These are phyloP conservation scores for Penicillium egyptiacum DNA, from an alignment of 495 filamentous ascomycete genomes.

Conservation along the genomic window DNA sequence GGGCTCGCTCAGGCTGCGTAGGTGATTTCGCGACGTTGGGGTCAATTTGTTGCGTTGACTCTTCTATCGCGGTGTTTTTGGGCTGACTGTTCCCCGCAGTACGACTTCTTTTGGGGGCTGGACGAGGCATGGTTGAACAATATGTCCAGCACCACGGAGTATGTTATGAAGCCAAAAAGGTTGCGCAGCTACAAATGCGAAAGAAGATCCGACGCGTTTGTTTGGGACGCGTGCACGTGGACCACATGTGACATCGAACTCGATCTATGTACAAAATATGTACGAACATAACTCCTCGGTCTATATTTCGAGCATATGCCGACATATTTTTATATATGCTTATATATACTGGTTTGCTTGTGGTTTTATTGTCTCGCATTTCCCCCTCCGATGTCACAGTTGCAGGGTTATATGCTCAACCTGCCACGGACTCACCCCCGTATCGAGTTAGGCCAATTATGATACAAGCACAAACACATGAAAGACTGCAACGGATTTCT, in stretches of 20 bases:
- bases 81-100: conserved; percentile 20
- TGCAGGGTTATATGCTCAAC: conserved; percentile 1
- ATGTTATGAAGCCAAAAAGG: not conserved
- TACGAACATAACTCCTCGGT: not conserved
- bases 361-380: not conserved
- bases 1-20: conserved; percentile 13
- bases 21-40: conserved; percentile 13
- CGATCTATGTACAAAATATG: not conserved
- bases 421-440: conserved; percentile 7
- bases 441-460: not conserved
- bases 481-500: not conserved
- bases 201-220: conserved; percentile 17
- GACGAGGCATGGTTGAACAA: conserved; percentile 41
- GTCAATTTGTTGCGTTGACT: conserved; percentile 13
- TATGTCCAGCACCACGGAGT: not conserved
- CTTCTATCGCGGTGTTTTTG: conserved; percentile 13
- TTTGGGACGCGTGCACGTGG: conserved; percentile 28
- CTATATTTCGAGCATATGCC: not conserved
- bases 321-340: not conserved
- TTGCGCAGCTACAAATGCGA: not conserved
- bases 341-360: not conserved
- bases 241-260: conserved; percentile 9
- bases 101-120: conserved; percentile 43
- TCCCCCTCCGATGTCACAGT: not conserved
- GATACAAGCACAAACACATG: conserved; percentile 2